Percentiles rank a stretch among this genome's conserved stretches.
Conservation (phyloP, 768 basidiomycete genomes). For the Scleroderma bovista region DNA sequence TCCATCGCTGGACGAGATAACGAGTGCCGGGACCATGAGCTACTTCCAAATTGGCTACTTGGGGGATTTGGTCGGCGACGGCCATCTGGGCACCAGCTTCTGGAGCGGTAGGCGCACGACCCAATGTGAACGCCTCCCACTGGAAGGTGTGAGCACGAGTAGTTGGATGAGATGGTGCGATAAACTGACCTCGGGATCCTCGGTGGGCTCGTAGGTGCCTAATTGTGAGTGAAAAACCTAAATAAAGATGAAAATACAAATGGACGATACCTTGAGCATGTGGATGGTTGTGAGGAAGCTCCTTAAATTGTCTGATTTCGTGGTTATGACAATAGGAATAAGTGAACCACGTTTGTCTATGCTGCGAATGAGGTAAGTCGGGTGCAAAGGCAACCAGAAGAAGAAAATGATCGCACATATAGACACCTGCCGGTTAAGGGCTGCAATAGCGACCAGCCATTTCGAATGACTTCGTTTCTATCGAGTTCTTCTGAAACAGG, state of each 20-base stretch:
- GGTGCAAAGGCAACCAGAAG: conserved; percentile 20
- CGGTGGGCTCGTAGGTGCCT: conserved; percentile 75
- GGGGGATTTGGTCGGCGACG: conserved; percentile 59
- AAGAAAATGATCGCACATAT: conserved; percentile 57
- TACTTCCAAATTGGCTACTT: conserved; percentile 67
- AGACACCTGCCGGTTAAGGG: conserved; percentile 77
- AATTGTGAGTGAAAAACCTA: conserved; percentile 19
- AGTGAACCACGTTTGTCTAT: conserved; percentile 92
- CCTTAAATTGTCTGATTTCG: conserved; percentile 95
- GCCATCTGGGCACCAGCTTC: conserved; percentile 61
- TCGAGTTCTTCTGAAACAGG: conserved; percentile 48
- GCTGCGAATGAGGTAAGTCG: conserved; percentile 43
- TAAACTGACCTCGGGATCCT: conserved; percentile 72
- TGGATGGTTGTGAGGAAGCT: conserved; percentile 58
- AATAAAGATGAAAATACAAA: conserved; percentile 19
- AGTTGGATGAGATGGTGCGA: no score
- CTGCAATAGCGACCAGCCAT: conserved; percentile 79
- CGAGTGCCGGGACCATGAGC: conserved; percentile 73
- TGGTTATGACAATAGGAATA: conserved; percentile 95
- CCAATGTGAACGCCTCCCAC: conserved; percentile 78
- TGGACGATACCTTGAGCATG: conserved; percentile 51
- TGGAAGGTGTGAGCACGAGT: conserved; percentile 27
- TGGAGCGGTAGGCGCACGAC: conserved; percentile 56
- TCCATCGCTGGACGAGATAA: conserved; percentile 91
- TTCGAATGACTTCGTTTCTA: conserved; percentile 59